These are phyloP conservation scores for Clonostachys sp. DNA, from an alignment of 2,329 filamentous ascomycete species.

Conservation along the genomic window DNA sequence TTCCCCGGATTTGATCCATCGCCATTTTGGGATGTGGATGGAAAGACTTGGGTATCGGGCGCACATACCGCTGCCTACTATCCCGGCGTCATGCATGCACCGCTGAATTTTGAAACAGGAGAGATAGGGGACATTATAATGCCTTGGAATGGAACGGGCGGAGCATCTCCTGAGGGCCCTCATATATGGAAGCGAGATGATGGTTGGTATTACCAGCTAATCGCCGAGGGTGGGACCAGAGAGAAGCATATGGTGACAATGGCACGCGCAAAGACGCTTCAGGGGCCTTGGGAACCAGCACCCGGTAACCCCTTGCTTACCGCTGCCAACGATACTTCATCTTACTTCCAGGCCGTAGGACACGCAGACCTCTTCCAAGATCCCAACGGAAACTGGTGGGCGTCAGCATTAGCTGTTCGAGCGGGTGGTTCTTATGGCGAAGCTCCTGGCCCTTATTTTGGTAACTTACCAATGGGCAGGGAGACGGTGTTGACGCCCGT, in stretches of 20 bases:
- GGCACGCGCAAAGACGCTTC: constrained; percentile 29
- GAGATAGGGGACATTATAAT: constrained; percentile 17
- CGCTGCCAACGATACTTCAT: constrained; percentile 22
- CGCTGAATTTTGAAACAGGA: constrained; percentile 27
- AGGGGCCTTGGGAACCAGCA: constrained; percentile 35
- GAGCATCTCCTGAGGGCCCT: constrained; percentile 31
- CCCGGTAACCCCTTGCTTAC: constrained; percentile 38
- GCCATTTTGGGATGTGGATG: constrained; percentile 12
- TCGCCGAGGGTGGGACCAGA: constrained; percentile 42
- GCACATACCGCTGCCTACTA: constrained; percentile 12
- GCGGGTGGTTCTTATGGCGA: constrained; percentile 11
- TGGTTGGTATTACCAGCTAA: constrained; percentile 41
- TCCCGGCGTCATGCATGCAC: constrained; percentile 11
- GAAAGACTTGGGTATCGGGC: constrained; percentile 27
- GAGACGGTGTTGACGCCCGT: constrained; percentile 45
- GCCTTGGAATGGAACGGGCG: constrained; percentile 40
- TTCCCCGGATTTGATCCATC: constrained; percentile 11
- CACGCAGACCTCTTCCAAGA: constrained; percentile 41
- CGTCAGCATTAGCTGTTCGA: constrained; percentile 6
- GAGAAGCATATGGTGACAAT: constrained; percentile 33
- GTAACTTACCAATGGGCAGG: constrained; percentile 46
- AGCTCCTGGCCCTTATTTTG: constrained; percentile 7
- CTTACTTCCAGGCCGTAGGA: constrained; percentile 34
- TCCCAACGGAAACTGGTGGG: constrained; percentile 36
- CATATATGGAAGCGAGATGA: constrained; percentile 34